Evolutionary conservation across 768 basidiomycete species (phyloP).

Genomic region (Kondoa subrosea): DNA sequence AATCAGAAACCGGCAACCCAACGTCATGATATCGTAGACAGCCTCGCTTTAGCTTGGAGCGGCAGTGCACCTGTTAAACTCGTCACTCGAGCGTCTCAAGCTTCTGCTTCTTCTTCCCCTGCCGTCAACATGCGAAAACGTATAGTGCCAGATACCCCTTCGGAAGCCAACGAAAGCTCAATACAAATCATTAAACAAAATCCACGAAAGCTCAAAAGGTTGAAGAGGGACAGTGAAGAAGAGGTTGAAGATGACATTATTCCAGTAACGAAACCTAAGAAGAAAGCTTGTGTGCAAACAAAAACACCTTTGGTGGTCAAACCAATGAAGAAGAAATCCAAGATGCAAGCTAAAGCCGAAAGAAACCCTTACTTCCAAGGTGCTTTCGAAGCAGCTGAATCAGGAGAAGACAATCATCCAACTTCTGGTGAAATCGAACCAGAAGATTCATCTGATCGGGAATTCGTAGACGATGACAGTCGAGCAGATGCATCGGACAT

Average conservation of each 20-base stretch:
- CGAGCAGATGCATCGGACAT: background rate
- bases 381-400: background rate
- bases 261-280: background rate
- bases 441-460: constrained; percentile 2
- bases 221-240: background rate
- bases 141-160: background rate
- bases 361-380: background rate
- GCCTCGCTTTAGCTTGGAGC: background rate
- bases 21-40: background rate
- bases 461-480: background rate
- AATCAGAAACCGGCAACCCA: background rate
- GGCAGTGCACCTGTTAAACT: background rate
- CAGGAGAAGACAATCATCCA: background rate
- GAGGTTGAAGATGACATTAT: background rate
- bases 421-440: background rate
- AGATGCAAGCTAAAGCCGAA: background rate
- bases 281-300: background rate
- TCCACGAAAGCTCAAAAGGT: background rate
- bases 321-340: background rate
- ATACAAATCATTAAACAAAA: background rate
- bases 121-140: background rate
- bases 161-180: background rate
- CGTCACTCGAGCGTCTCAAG: background rate
- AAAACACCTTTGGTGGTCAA: background rate
- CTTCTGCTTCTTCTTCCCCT: background rate